Conservation (phyloP, 2,329 filamentous ascomycete species). For the Aureobasidium namibiae region DNA sequence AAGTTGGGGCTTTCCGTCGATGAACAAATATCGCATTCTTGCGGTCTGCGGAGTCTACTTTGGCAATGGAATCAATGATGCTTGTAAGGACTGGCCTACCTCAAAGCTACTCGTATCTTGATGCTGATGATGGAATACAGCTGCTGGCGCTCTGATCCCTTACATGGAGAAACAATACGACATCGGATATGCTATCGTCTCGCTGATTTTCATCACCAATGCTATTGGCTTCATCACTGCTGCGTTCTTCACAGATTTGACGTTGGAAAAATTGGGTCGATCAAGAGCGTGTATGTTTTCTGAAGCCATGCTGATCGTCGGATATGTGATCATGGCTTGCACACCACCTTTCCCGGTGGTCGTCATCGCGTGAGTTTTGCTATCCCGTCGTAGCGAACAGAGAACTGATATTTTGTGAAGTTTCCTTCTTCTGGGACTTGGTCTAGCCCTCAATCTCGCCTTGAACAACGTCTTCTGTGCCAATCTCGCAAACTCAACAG, state of each 20-base stretch:
- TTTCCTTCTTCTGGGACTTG: constrained; percentile 60
- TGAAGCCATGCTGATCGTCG: constrained; percentile 48
- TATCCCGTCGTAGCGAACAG: neutral
- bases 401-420: constrained; percentile 22
- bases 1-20: constrained; percentile 49
- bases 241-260: constrained; percentile 58
- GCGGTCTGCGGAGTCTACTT: constrained; percentile 59
- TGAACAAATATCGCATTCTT: constrained; percentile 63
- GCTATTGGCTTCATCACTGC: constrained; percentile 68
- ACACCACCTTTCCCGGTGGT: constrained; percentile 64
- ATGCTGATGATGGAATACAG: constrained; percentile 14
- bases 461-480: constrained; percentile 50
- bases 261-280: constrained; percentile 57
- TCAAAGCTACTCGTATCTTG: neutral
- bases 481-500: constrained; percentile 44
- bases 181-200: constrained; percentile 71
- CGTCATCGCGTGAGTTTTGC: constrained; percentile 38
- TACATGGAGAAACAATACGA: constrained; percentile 69
- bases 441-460: constrained; percentile 43
- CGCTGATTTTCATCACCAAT: constrained; percentile 72
- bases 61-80: constrained; percentile 62
- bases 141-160: constrained; percentile 70
- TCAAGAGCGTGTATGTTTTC: constrained; percentile 54
- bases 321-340: constrained; percentile 57
- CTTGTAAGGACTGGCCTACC: constrained; percentile 5